phyloP scores from a whole-genome alignment of 2,329 filamentous ascomycete genomes.

The Aspergillus tubingensis region DNA sequence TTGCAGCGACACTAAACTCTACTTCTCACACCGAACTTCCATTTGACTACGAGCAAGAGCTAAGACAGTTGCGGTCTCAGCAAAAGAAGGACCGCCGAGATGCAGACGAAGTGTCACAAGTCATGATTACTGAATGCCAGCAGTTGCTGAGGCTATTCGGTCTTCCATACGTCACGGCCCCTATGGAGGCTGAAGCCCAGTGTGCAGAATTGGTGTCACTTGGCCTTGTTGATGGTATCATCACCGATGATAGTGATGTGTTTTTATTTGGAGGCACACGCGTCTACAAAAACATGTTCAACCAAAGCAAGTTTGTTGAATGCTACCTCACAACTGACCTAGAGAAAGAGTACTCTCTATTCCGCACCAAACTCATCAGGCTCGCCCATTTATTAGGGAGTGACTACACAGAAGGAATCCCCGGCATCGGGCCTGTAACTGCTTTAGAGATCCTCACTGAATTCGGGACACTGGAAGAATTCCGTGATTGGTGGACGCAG shows the following conservation, averaged over 20 bases:
- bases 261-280: slow-evolving; percentile 95
- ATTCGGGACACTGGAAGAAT: slow-evolving; percentile 72
- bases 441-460: slow-evolving; percentile 93
- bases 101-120: slow-evolving; percentile 92
- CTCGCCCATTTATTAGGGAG: slow-evolving; percentile 89
- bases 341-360: slow-evolving; percentile 84
- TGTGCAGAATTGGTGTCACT: slow-evolving; percentile 87
- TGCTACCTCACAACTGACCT: slow-evolving; percentile 85
- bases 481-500: slow-evolving; percentile 82
- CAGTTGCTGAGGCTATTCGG: slow-evolving; percentile 87
- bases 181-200: slow-evolving; percentile 98
- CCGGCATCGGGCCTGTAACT: slow-evolving; percentile 89
- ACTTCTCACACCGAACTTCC: slow-evolving; percentile 69
- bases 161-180: slow-evolving; percentile 92
- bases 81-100: slow-evolving; percentile 96
- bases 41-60: slow-evolving; percentile 80
- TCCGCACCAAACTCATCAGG: slow-evolving; percentile 82
- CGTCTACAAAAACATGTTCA: slow-evolving; percentile 99
- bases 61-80: slow-evolving; percentile 84
- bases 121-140: slow-evolving; percentile 95
- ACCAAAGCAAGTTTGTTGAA: slow-evolving; percentile 95
- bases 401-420: slow-evolving; percentile 91
- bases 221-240: slow-evolving; percentile 92
- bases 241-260: slow-evolving; percentile 95
- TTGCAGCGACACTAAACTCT: slow-evolving; percentile 82